A percentile compares a stretch with the other conserved stretches of the same genome.
Conservation (phyloP, 495 filamentous ascomycete genomes). For the Penicillium tannophilum region DNA sequence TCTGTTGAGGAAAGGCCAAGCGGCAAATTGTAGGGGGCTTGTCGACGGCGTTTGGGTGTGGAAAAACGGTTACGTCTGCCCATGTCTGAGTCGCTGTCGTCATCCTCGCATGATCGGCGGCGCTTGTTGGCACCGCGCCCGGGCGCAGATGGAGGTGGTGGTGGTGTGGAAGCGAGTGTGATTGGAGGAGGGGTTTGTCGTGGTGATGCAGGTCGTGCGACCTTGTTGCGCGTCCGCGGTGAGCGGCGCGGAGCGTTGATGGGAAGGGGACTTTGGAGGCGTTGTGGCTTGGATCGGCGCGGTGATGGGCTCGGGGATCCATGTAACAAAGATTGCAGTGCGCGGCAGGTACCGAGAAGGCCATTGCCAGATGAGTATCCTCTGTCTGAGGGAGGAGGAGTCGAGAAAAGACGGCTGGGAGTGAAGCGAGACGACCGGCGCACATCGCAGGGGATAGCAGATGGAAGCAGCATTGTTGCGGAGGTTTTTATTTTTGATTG, state of each 20-base stretch:
- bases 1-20: slow-evolving; percentile 66
- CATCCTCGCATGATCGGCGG: slow-evolving; percentile 57
- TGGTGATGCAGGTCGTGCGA: slow-evolving; percentile 34
- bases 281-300: slow-evolving; percentile 39
- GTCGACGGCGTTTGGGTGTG: slow-evolving; percentile 68
- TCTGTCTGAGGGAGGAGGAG: slow-evolving; percentile 59
- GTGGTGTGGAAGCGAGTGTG: slow-evolving; percentile 29
- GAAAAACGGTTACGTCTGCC: slow-evolving; percentile 48
- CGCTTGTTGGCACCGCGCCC: slow-evolving; percentile 64
- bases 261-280: slow-evolving; percentile 53
- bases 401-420: slow-evolving; percentile 64
- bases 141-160: slow-evolving; percentile 38
- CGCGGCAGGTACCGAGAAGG: slow-evolving; percentile 69
- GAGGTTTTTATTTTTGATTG: slow-evolving; percentile 2
- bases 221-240: slow-evolving; percentile 46
- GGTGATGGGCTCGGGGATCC: slow-evolving; percentile 42
- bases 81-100: slow-evolving; percentile 47
- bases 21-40: slow-evolving; percentile 67
- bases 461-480: slow-evolving; percentile 67
- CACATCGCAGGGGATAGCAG: slow-evolving; percentile 69
- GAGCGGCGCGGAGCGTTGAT: slow-evolving; percentile 54
- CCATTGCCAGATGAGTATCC: slow-evolving; percentile 55
- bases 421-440: slow-evolving; percentile 56
- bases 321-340: slow-evolving; percentile 67
- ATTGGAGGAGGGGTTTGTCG: slow-evolving; percentile 38